Conservation (phyloP, 2,329 filamentous ascomycete species). For the Pseudocercospora ulei region DNA sequence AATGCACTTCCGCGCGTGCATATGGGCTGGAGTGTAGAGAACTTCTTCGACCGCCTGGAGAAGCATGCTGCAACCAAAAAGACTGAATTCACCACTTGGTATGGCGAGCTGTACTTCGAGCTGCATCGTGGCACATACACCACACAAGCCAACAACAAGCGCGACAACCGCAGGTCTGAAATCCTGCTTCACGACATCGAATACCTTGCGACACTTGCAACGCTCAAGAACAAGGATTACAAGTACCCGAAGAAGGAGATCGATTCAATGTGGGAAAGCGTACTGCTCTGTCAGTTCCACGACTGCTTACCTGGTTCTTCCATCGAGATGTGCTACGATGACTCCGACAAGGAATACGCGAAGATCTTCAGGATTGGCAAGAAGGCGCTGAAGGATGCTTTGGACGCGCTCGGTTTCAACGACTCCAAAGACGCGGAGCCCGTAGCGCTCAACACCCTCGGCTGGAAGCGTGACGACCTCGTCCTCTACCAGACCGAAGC, state of each 20-base stretch:
- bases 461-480: conserved; percentile 56
- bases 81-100: conserved; percentile 82
- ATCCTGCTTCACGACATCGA: conserved; percentile 79
- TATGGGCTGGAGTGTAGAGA: conserved; percentile 80
- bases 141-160: conserved; percentile 83
- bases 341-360: conserved; percentile 81
- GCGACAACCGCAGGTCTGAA: conserved; percentile 80
- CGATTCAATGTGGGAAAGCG: conserved; percentile 89
- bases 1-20: conserved; percentile 69
- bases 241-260: conserved; percentile 90
- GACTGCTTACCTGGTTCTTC: conserved; percentile 90
- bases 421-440: conserved; percentile 42
- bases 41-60: conserved; percentile 82
- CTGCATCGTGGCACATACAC: conserved; percentile 95
- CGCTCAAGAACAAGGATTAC: conserved; percentile 58
- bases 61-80: conserved; percentile 56
- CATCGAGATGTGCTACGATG: conserved; percentile 97
- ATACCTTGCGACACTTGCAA: conserved; percentile 75
- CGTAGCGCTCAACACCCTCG: conserved; percentile 70
- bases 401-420: conserved; percentile 56
- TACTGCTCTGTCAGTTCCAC: conserved; percentile 91
- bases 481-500: conserved; percentile 7
- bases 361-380: conserved; percentile 69
- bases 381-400: conserved; percentile 59
- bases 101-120: conserved; percentile 96